Percentiles rank a stretch among this genome's conserved stretches.
These are phyloP conservation scores for Isabelozyma heimii DNA, from an alignment of 805 yeast species.

Conservation along the genomic window DNA sequence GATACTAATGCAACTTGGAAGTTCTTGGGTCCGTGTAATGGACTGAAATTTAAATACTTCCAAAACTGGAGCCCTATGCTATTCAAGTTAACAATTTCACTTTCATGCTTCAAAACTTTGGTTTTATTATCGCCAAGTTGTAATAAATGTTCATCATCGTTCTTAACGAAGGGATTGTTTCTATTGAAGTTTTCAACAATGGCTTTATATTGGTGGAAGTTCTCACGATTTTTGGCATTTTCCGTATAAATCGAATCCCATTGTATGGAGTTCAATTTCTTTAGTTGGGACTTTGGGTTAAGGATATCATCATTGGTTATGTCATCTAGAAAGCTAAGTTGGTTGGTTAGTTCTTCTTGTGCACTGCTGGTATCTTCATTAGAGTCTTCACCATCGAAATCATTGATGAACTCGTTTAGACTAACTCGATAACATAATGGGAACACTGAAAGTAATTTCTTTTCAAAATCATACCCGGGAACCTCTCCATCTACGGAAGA, in stretches of 20 bases:
- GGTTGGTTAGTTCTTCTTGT: constrained; percentile 22
- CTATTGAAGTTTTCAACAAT: constrained; percentile 11
- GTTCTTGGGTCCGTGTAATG: constrained; percentile 48
- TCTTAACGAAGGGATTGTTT: constrained; percentile 5
- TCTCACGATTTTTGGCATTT: constrained; percentile 10
- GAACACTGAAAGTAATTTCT: constrained; percentile 19
- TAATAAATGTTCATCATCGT: constrained; percentile 20
- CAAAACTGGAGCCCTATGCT: constrained; percentile 48
- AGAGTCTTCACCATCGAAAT: constrained; percentile 11
- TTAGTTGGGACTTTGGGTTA: constrained; percentile 20
- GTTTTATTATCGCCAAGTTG: constrained; percentile 23
- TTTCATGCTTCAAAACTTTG: constrained; percentile 33
- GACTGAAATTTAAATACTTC: constrained; percentile 58
- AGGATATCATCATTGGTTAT: constrained; percentile 29
- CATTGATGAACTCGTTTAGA: constrained; percentile 33
- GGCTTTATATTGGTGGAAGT: constrained; percentile 18
- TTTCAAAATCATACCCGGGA: constrained; percentile 14
- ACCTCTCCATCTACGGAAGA: constrained; percentile 9
- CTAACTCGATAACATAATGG: constrained; percentile 30
- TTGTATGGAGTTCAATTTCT: constrained; percentile 21
- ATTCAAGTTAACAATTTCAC: constrained; percentile 44
- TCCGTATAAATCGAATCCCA: constrained; percentile 33
- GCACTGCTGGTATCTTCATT: neutral
- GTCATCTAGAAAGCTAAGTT: constrained; percentile 36
- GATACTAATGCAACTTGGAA: constrained; percentile 51